Base-by-base conservation (phyloP, 1,284 basidiomycete species). In the Pisolithus thermaeus region DNA sequence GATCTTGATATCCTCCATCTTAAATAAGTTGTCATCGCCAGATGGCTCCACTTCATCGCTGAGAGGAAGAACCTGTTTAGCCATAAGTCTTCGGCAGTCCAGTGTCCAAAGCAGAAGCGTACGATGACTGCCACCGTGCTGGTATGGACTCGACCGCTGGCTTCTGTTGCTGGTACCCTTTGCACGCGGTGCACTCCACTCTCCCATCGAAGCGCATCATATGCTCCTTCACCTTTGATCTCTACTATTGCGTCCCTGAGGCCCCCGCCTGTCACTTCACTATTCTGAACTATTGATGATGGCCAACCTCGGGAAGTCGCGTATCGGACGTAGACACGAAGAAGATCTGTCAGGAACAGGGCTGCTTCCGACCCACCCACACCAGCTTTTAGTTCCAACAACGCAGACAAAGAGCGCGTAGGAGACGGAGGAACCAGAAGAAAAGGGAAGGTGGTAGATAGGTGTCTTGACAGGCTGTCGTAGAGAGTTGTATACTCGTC, bases 101-200 rank as follows among this genome's bases (percentile, higher is more conserved):
- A n/a, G 20, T 6, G 12, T 12, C 41, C 8, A 4, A 40, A 36
- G 35, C 27, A n/a, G 40, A 49, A 51, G 57, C 84, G 58, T 60
- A 94, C 94, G 50, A 96, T 80, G 22, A 92, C 80, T 3, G 92
- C 84, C 12, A 95, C 89, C 0, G 96, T 97, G 61, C 92, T 95
- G 0, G 94, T 97, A 63, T 99, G 96, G 18, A 93, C 82, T 50
- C 96, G 77, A 4, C 94, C 94, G 50, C 82, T 82, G 1, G 85
- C 76, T 59, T 97, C 1, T n/a, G 94, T 98, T 1, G 83, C 82
- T 0, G 96, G 97, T 1, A 99, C 89, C 25, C 97, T 73, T 72
- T 99, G 96, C 0, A 99, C 93, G 5, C 96, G 79, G 71, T 99
- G 96, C 0, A 99, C 93, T 4, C 96, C 97, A 51, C 89, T 93